A percentile compares a stretch with the other conserved stretches of the same genome.
These are phyloP conservation scores for Strigomonas culicis DNA, from an alignment of 208 protist species.

Conservation along the genomic window DNA sequence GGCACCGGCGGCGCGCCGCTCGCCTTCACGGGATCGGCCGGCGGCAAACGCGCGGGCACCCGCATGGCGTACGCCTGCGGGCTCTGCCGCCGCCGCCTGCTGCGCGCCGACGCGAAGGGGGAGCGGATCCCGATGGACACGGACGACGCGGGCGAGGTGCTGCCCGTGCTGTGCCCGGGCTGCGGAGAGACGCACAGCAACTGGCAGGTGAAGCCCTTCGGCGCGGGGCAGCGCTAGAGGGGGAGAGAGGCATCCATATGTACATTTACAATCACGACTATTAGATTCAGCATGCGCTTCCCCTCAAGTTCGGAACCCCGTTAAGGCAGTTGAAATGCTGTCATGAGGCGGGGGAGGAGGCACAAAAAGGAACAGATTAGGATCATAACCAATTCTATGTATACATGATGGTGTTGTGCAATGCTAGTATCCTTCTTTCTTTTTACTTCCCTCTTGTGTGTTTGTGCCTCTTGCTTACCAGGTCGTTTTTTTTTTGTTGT, in stretches of 20 bases:
- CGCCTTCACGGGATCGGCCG: too few relatives aligned
- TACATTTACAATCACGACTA: too few relatives aligned
- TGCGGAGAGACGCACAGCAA: constrained; percentile 66
- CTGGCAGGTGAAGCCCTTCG: constrained; percentile 62
- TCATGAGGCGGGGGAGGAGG: too few relatives aligned
- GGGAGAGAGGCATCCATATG: neutral
- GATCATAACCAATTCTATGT: too few relatives aligned
- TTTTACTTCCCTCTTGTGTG: constrained; percentile 3
- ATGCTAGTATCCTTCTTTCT: constrained; percentile 3
- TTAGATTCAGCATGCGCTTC: too few relatives aligned
- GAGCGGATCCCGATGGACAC: constrained; percentile 76
- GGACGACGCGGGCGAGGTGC: constrained; percentile 49
- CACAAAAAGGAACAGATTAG: too few relatives aligned
- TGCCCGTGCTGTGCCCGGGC: constrained; percentile 76
- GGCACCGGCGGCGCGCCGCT: neutral
- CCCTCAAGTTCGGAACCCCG: too few relatives aligned
- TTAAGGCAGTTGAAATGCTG: too few relatives aligned
- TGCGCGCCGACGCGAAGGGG: constrained; percentile 70
- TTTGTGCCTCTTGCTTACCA: neutral
- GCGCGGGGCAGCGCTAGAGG: neutral
- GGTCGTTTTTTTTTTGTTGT: constrained; percentile 3
- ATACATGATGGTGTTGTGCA: too few relatives aligned
- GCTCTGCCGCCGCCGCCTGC: constrained; percentile 54
- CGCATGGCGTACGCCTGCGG: constrained; percentile 47
- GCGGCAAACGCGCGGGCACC: too few relatives aligned